These are phyloP conservation scores for Ustilago curta DNA, from an alignment of 1,284 basidiomycete species.

Conservation along the genomic window DNA sequence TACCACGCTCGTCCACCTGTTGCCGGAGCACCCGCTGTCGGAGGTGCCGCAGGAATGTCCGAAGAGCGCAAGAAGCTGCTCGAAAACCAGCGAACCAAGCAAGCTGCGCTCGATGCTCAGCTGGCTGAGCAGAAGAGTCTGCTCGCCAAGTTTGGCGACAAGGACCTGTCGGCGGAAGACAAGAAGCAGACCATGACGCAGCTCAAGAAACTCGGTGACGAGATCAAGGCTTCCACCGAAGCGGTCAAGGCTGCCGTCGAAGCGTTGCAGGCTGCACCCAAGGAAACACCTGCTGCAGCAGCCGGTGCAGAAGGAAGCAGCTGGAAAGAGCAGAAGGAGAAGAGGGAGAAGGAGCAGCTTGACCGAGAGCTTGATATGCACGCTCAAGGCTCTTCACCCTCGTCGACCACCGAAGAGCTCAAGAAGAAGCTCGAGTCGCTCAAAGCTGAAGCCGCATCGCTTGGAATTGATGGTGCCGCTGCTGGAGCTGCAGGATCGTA, in stretches of 20 bases:
- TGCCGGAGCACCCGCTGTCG: constrained; percentile 11
- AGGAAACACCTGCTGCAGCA: constrained; percentile 41
- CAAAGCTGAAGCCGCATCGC: constrained; percentile 84
- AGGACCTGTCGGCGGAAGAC: constrained; percentile 77
- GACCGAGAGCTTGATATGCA: constrained; percentile 72
- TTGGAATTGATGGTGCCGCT: constrained; percentile 76
- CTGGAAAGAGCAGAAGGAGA: constrained; percentile 75
- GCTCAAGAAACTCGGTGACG: constrained; percentile 81
- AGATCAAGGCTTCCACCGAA: constrained; percentile 75
- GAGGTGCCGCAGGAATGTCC: constrained; percentile 27
- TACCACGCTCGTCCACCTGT: constrained; percentile 57
- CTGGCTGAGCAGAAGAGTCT: constrained; percentile 90
- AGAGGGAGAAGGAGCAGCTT: constrained; percentile 81
- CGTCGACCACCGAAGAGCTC: constrained; percentile 76
- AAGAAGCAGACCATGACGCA: constrained; percentile 84
- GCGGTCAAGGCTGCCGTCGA: constrained; percentile 69
- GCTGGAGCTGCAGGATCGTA: constrained; percentile 54
- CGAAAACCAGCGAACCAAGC: constrained; percentile 74
- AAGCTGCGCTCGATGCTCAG: constrained; percentile 82
- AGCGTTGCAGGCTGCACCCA: constrained; percentile 65
- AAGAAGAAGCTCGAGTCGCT: constrained; percentile 83
- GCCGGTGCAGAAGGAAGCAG: constrained; percentile 63
- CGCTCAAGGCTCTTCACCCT: constrained; percentile 72
- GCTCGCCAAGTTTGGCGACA: constrained; percentile 77
- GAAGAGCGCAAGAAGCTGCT: constrained; percentile 70